Evolutionary conservation across 345 rosid genomes (phyloP).

Genomic region (Arabidopsis thaliana): DNA sequence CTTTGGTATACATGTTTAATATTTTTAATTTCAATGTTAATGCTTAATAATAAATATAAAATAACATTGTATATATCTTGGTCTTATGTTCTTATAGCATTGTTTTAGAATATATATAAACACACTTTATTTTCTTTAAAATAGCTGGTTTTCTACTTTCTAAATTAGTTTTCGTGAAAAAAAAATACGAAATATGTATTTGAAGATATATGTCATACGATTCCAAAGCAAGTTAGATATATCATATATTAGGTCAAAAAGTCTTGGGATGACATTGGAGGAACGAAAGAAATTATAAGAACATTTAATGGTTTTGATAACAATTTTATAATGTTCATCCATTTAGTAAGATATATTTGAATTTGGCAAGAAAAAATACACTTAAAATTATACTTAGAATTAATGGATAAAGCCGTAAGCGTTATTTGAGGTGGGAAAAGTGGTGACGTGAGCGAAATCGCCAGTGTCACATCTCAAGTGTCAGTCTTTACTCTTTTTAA

Average conservation of each 20-base stretch:
- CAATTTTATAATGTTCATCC: not conserved
- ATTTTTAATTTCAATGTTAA: too few relatives aligned
- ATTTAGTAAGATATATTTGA: not conserved
- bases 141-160: not conserved
- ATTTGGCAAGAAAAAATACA: not conserved
- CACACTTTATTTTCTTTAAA: not conserved
- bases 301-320: not conserved
- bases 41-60: too few relatives aligned
- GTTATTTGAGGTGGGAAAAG: slow-evolving; percentile 20
- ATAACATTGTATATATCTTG: not conserved
- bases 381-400: not conserved
- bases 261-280: not conserved
- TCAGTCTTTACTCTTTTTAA: slow-evolving; percentile 27
- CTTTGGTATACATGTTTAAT: not conserved
- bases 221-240: not conserved
- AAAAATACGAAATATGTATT: too few relatives aligned
- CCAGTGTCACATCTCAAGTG: slow-evolving; percentile 45
- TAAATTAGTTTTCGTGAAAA: too few relatives aligned
- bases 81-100: too few relatives aligned
- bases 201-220: not conserved
- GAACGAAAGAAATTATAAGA: not conserved
- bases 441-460: slow-evolving; percentile 47
- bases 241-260: not conserved
- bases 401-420: slow-evolving; percentile 4
- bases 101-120: too few relatives aligned